Percentiles rank a stretch among this genome's conserved stretches.
These are phyloP conservation scores for Handroanthus guayacan DNA, from an alignment of 257 asterid genomes.

Conservation along the genomic window DNA sequence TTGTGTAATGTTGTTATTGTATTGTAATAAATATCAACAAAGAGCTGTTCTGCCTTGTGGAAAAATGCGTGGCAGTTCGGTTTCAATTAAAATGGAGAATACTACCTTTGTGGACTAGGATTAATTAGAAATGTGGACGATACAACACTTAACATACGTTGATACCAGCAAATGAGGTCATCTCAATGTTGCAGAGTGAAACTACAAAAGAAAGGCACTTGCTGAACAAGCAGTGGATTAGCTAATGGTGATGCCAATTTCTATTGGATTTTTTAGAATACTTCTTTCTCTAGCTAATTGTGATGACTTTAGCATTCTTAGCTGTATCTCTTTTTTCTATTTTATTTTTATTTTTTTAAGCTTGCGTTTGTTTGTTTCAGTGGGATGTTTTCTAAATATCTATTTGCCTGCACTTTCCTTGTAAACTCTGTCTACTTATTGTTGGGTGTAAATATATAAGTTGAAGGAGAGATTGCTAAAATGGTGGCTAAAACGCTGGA, in stretches of 20 bases:
- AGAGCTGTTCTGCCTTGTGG: not conserved
- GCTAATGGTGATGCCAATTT: not conserved
- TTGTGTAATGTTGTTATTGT: not conserved
- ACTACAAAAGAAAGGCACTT: conserved; percentile 5
- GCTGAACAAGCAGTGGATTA: not conserved
- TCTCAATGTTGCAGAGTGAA: not conserved
- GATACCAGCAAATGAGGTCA: not conserved
- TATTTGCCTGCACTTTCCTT: too few species aligned
- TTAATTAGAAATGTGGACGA: conserved; percentile 11
- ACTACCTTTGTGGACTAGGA: not conserved
- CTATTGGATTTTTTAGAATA: not conserved
- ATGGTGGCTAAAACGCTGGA: too few species aligned
- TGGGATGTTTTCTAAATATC: too few species aligned
- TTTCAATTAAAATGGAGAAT: not conserved
- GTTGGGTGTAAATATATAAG: too few species aligned
- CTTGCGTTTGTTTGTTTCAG: too few species aligned
- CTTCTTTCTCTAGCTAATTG: not conserved
- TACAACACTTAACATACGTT: too few species aligned
- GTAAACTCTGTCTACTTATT: too few species aligned
- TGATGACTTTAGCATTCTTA: not conserved
- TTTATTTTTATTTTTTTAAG: too few species aligned
- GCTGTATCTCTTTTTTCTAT: too few species aligned
- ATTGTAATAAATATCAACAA: not conserved
- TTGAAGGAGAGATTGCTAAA: too few species aligned
- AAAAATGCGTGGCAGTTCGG: not conserved